These are phyloP conservation scores for Kurtzmaniella quercitrusa DNA, from an alignment of 1,139 yeast species.

Conservation along the genomic window DNA sequence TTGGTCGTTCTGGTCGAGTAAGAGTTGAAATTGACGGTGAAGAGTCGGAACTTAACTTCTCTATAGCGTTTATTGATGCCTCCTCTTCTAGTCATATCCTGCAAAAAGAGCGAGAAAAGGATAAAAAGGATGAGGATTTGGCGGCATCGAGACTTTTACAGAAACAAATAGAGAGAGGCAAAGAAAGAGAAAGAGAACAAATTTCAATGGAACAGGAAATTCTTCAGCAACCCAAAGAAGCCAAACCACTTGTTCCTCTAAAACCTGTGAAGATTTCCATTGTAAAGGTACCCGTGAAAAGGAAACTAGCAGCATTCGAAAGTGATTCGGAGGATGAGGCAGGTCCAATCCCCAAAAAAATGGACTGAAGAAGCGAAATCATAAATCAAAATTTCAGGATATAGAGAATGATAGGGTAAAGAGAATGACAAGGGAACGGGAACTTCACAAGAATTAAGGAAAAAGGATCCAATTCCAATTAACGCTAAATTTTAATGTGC, in stretches of 20 bases:
- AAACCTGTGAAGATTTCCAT: neutral
- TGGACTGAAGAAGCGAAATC: neutral
- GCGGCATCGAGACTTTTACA: conserved; percentile 39
- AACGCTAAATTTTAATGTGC: too few species aligned
- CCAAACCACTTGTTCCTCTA: conserved; percentile 3
- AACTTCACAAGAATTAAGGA: too few species aligned
- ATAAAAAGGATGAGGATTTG: conserved; percentile 19
- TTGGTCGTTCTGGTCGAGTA: conserved; percentile 60
- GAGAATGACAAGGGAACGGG: too few species aligned
- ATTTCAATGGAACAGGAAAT: conserved; percentile 7
- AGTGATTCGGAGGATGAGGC: conserved; percentile 1
- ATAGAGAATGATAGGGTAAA: too few species aligned
- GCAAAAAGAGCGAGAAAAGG: conserved; percentile 4
- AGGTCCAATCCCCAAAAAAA: neutral
- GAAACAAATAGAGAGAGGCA: conserved; percentile 51
- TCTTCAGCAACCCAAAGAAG: neutral
- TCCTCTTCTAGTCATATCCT: conserved; percentile 9
- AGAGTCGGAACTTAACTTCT: conserved; percentile 35
- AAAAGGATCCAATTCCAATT: too few species aligned
- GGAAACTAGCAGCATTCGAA: neutral
- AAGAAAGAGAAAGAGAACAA: conserved; percentile 13
- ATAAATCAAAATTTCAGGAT: too few species aligned
- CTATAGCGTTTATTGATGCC: conserved; percentile 27
- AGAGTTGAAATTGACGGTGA: conserved; percentile 43
- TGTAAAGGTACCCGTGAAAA: neutral